These are phyloP conservation scores for Coemansia biformis DNA, from an alignment of 192 early-diverging fungal species.

Conservation along the genomic window DNA sequence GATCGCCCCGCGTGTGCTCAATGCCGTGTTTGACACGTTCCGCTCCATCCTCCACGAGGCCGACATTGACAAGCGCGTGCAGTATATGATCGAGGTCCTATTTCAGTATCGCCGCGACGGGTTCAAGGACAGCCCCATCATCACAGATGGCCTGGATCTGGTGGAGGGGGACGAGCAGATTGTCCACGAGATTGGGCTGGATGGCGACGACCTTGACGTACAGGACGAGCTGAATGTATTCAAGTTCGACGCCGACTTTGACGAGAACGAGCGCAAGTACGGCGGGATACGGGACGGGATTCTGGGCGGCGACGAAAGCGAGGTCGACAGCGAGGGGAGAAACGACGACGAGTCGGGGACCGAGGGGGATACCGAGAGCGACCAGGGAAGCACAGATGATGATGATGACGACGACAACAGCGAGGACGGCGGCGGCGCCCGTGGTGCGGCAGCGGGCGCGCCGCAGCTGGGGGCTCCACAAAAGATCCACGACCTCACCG, in stretches of 20 bases:
- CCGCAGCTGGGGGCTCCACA: conserved; percentile 26
- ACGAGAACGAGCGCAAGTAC: conserved; percentile 82
- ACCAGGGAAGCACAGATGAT: conserved; percentile 10
- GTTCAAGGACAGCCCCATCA: conserved; percentile 81
- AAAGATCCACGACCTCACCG: conserved; percentile 80
- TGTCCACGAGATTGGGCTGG: conserved; percentile 75
- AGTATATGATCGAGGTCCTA: conserved; percentile 95
- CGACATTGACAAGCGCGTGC: conserved; percentile 86
- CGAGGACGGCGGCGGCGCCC: no score
- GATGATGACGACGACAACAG: conserved; percentile 35
- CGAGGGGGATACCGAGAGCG: conserved; percentile 51
- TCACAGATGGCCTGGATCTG: conserved; percentile 75
- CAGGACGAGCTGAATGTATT: conserved; percentile 85
- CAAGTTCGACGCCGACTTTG: conserved; percentile 70
- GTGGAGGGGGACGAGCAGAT: conserved; percentile 96
- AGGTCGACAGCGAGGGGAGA: conserved; percentile 37
- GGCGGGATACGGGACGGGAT: conserved; percentile 74
- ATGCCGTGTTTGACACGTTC: conserved; percentile 88
- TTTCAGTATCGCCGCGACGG: conserved; percentile 93
- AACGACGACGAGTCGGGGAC: conserved; percentile 22
- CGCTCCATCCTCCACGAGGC: conserved; percentile 90
- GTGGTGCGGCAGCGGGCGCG: no score
- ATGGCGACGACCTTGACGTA: conserved; percentile 76
- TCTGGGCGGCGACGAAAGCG: conserved; percentile 67
- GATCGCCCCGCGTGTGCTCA: conserved; percentile 66